Conservation (phyloP, 176 grass and related monocot genomes). For the Pontederia crassipes region DNA sequence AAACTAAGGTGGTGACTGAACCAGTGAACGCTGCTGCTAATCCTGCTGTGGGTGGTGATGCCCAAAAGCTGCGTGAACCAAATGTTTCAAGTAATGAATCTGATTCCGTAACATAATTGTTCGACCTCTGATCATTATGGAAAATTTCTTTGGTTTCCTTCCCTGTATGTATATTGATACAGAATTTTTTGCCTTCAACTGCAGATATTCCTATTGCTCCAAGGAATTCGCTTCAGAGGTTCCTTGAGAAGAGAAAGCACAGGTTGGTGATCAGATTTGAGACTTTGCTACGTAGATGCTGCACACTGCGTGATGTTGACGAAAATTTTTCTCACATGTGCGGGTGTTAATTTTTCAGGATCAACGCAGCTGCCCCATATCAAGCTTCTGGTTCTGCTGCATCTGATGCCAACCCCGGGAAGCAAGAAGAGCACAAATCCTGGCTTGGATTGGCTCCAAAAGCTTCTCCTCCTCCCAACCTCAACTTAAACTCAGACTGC, state of each 20-base stretch:
- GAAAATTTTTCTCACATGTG: background rate
- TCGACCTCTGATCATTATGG: too few species aligned
- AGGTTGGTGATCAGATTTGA: slow-evolving; percentile 11
- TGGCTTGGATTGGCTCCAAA: slow-evolving; percentile 25
- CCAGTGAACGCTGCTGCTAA: background rate
- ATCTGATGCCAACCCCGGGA: slow-evolving; percentile 18
- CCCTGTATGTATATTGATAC: too few species aligned
- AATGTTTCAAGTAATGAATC: too few species aligned
- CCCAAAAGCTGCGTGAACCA: too few species aligned
- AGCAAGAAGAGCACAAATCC: slow-evolving; percentile 18
- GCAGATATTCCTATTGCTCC: slow-evolving; percentile 68
- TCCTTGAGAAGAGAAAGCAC: slow-evolving; percentile 92
- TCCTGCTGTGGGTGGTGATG: background rate
- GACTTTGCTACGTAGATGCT: background rate
- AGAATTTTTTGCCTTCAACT: background rate
- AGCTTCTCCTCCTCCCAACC: background rate
- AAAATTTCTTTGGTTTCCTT: background rate
- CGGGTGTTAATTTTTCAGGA: slow-evolving; percentile 21
- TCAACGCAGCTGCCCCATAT: slow-evolving; percentile 30
- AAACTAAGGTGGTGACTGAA: background rate
- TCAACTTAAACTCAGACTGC: background rate
- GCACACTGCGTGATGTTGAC: background rate
- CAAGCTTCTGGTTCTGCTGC: slow-evolving; percentile 2
- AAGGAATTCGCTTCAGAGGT: slow-evolving; percentile 75
- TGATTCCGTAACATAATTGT: background rate